Evolutionary conservation across 1,139 yeast genomes (phyloP).

Genomic region (Diutina catenulata): DNA sequence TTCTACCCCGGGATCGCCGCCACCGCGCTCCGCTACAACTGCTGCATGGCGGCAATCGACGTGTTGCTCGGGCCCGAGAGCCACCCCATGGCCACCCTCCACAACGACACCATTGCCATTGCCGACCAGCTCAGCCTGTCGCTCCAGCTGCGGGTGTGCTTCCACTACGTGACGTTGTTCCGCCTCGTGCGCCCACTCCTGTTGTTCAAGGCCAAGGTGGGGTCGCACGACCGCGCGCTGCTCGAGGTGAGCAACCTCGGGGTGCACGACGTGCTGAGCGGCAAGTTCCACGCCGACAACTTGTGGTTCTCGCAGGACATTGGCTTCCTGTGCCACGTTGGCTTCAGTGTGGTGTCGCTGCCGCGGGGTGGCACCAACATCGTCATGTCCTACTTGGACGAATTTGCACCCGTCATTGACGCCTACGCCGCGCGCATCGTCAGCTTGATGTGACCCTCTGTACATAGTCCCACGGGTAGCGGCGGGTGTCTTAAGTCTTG

Average conservation of each 20-base stretch:
- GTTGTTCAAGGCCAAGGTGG: not conserved
- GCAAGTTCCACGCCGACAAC: not conserved
- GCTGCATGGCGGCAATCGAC: not conserved
- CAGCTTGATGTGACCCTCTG: too few species aligned
- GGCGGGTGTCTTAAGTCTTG: too few species aligned
- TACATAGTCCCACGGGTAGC: too few species aligned
- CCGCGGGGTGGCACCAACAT: slow-evolving; percentile 3
- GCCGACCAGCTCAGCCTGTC: not conserved
- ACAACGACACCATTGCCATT: not conserved
- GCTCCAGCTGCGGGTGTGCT: not conserved
- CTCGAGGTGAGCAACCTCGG: slow-evolving; percentile 1
- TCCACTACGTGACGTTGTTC: not conserved
- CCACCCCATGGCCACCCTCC: not conserved
- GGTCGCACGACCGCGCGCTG: not conserved
- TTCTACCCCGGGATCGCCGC: not conserved
- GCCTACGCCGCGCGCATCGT: not conserved
- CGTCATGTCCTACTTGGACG: slow-evolving; percentile 1
- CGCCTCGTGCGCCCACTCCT: not conserved
- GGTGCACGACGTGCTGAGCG: not conserved
- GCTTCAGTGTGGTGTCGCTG: not conserved
- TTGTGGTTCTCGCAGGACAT: slow-evolving; percentile 4
- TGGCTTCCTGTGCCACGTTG: not conserved
- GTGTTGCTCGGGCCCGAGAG: not conserved
- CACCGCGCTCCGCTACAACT: not conserved
- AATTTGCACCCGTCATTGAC: not conserved